A percentile compares a stretch with the other conserved stretches of the same genome.
phyloP scores from a whole-genome alignment of 768 basidiomycete species.

The Hydnomerulius pinastri region DNA sequence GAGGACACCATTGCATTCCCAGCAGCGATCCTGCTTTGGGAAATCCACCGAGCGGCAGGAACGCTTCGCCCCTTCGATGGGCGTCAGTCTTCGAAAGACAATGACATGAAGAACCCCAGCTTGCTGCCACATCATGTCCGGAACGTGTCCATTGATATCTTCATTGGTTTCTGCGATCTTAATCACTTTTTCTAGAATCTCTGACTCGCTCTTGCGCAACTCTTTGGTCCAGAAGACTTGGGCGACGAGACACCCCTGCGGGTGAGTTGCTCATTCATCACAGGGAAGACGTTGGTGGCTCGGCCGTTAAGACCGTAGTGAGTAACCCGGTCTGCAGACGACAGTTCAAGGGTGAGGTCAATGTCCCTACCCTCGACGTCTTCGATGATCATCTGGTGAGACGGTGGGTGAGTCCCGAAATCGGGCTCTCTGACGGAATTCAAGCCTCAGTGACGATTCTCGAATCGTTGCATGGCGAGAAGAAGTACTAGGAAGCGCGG shows the following conservation, averaged over 20 bases:
- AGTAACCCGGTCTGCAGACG: background rate
- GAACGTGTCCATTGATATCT: background rate
- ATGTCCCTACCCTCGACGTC: background rate
- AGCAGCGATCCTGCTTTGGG: no score
- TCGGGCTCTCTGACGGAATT: background rate
- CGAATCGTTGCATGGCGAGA: slow-evolving; percentile 11
- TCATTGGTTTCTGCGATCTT: background rate
- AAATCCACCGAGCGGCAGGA: no score
- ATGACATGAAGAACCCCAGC: no score
- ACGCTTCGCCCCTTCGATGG: no score
- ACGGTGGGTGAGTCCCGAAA: background rate
- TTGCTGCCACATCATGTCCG: background rate
- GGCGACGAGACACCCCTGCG: background rate
- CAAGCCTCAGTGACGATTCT: slow-evolving; percentile 9
- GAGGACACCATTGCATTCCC: no score
- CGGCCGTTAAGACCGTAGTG: slow-evolving; percentile 8
- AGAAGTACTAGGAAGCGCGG: slow-evolving; percentile 8
- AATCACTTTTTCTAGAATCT: slow-evolving; percentile 3
- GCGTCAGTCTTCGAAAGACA: no score
- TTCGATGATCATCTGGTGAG: background rate
- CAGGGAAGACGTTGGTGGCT: slow-evolving; percentile 11
- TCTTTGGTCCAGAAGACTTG: background rate
- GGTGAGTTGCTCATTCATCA: background rate
- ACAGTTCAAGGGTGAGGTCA: background rate
- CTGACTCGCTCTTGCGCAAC: slow-evolving; percentile 5